phyloP scores from a whole-genome alignment of 768 basidiomycete genomes.

The Botryobasidium botryosum region DNA sequence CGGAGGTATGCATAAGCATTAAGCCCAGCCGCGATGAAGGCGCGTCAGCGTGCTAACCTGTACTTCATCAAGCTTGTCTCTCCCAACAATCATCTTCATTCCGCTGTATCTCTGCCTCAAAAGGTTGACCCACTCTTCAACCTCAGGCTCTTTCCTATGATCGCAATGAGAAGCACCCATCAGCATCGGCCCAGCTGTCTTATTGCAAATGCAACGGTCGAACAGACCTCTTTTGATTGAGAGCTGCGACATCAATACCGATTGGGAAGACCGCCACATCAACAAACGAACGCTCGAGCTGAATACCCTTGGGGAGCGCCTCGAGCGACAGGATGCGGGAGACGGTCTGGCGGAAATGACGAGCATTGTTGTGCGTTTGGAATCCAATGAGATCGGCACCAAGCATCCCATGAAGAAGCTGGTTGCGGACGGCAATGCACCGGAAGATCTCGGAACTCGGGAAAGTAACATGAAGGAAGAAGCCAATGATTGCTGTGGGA shows the following conservation, averaged over 20 bases:
- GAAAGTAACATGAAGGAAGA: constrained; percentile 96
- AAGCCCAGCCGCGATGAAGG: background rate
- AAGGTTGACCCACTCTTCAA: constrained; percentile 63
- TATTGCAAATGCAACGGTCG: background rate
- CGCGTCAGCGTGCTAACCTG: constrained; percentile 26
- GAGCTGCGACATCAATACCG: constrained; percentile 63
- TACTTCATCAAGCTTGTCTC: constrained; percentile 79
- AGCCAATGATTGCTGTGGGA: constrained; percentile 57
- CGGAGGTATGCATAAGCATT: background rate
- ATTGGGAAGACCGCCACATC: constrained; percentile 83
- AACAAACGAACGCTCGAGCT: constrained; percentile 42
- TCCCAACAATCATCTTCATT: constrained; percentile 73
- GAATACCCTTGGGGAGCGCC: constrained; percentile 70
- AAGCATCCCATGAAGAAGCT: constrained; percentile 75
- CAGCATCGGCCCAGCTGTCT: background rate
- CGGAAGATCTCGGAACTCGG: constrained; percentile 92
- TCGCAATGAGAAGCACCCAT: background rate
- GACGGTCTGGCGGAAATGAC: constrained; percentile 77
- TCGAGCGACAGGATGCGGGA: constrained; percentile 64
- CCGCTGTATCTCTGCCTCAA: constrained; percentile 70
- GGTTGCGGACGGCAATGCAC: constrained; percentile 43
- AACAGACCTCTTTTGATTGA: constrained; percentile 47
- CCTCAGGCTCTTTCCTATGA: constrained; percentile 59
- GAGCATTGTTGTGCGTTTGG: constrained; percentile 69
- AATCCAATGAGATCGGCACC: constrained; percentile 88